Percentiles rank a stretch among this genome's conserved stretches.
These are phyloP conservation scores for Thielaviopsis populi DNA, from an alignment of 2,329 filamentous ascomycete genomes.

Conservation along the genomic window DNA sequence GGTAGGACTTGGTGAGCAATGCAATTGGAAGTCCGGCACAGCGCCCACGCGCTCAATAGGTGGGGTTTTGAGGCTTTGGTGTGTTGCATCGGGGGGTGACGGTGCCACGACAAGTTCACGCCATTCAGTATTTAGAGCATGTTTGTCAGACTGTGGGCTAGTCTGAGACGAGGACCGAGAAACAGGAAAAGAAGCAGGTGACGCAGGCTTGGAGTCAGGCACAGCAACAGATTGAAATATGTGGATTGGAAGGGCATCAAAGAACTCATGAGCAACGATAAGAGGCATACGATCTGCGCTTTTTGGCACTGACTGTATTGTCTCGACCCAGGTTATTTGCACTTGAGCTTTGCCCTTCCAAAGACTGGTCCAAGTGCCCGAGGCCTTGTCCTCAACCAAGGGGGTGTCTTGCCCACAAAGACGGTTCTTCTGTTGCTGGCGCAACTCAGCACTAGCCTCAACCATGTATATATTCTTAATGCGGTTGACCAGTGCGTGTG, in stretches of 20 bases:
- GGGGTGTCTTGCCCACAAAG: slow-evolving; percentile 59
- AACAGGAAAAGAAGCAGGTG: background rate
- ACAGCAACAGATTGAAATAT: slow-evolving; percentile 64
- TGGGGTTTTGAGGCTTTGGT: slow-evolving; percentile 39
- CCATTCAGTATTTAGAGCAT: slow-evolving; percentile 40
- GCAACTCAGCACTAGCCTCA: slow-evolving; percentile 72
- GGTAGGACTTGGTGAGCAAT: slow-evolving; percentile 57
- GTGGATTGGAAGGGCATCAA: slow-evolving; percentile 93
- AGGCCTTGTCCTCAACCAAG: slow-evolving; percentile 32
- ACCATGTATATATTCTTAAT: slow-evolving; percentile 88
- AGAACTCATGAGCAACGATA: slow-evolving; percentile 95
- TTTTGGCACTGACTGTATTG: slow-evolving; percentile 65
- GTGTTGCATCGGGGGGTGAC: slow-evolving; percentile 40
- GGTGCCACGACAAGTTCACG: slow-evolving; percentile 67
- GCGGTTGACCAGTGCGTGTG: slow-evolving; percentile 62
- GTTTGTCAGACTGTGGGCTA: slow-evolving; percentile 26
- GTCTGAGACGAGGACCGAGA: slow-evolving; percentile 21
- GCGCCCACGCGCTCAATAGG: slow-evolving; percentile 35
- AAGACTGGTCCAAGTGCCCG: background rate
- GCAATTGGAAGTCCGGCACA: slow-evolving; percentile 75
- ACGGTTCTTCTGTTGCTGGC: slow-evolving; percentile 61
- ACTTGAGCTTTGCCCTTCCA: slow-evolving; percentile 31
- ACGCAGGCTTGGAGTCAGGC: slow-evolving; percentile 27
- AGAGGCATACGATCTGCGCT: slow-evolving; percentile 55
- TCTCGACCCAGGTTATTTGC: slow-evolving; percentile 81